phyloP scores from a whole-genome alignment of 495 filamentous ascomycete species.

The Hypoxylon fuscum region DNA sequence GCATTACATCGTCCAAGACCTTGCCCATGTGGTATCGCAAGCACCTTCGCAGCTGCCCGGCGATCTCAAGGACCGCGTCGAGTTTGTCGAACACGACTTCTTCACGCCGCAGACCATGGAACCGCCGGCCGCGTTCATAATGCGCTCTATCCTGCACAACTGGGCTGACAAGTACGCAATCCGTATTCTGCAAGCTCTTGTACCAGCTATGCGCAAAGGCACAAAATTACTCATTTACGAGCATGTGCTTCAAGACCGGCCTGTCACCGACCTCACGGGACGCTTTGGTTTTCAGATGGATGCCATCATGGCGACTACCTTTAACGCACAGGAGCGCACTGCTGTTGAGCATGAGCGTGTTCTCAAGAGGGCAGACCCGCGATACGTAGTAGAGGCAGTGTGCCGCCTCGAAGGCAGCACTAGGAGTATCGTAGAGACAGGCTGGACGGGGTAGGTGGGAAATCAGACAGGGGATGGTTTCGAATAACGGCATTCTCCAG shows the following conservation, averaged over 20 bases:
- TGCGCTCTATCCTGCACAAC: constrained; percentile 61
- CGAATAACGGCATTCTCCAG: not conserved
- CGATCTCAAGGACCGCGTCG: constrained; percentile 8
- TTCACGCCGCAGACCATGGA: constrained; percentile 52
- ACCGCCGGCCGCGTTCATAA: constrained; percentile 57
- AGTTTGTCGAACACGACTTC: constrained; percentile 57
- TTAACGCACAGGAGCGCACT: constrained; percentile 9
- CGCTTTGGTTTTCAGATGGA: constrained; percentile 14
- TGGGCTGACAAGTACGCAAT: constrained; percentile 51
- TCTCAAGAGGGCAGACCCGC: constrained; percentile 9
- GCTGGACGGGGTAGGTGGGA: constrained; percentile 5
- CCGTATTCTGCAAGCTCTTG: constrained; percentile 50
- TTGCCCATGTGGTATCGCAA: constrained; percentile 39
- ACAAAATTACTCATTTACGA: constrained; percentile 10
- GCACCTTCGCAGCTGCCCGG: constrained; percentile 1
- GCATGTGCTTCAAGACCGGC: constrained; percentile 5
- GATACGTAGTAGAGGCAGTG: constrained; percentile 10
- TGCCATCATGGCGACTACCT: constrained; percentile 6
- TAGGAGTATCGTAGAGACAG: constrained; percentile 6
- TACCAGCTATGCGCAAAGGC: constrained; percentile 36
- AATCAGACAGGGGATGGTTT: not conserved
- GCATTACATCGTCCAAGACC: constrained; percentile 23
- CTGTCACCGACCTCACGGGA: constrained; percentile 6
- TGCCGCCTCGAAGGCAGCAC: constrained; percentile 5
- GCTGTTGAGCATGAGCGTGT: constrained; percentile 4